Evolutionary conservation across 495 filamentous ascomycete genomes (phyloP), one percentile per base, ranked within the genome.

Genomic region (Penicillium samsonianum): DNA sequence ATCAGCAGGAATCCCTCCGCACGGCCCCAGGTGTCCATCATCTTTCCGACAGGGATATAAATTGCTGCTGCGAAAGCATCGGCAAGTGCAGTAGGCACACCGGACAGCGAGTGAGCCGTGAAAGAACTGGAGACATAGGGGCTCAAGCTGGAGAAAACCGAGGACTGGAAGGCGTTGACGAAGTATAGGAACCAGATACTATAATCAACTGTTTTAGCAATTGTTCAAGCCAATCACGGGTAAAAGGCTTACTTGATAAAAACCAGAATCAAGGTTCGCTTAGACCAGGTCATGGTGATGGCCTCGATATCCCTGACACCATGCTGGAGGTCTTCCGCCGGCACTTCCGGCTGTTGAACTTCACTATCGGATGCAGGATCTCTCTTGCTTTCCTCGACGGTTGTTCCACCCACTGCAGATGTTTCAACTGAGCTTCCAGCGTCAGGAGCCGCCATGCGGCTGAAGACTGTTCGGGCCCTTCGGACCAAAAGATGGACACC

Each of bases 1-100:
- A 73, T 71, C 51, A 80, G 23, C 12, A 65, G 75, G 61, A 85
- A 86, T 22, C 72, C 75, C 44, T 78, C 64, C 61, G 80, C 53
- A 62, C 82, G 62, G 50, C 85, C 86, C 77, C 81, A 88, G 20
- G 86, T 68, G 61, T 90, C 84, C 59, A 88, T 72, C 46, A 89
- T 70, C 67, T 89, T 88, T 44, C 85, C 85, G 23, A 87, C 68
- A 0, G 85, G 78, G 25, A 89, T 72, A 53, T 84, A 84, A 33
- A 74, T 70, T 25, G 87, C 73, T 54, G 86, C 87, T 50, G 78
- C 82, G 53, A 88, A 80, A 49, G 85, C 53, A 58, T 57, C 58
- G 19, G 58, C 59, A 25, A 76, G 57, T 44, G 72, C 57, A 14
- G 58, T 57, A 19, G 70, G 67, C 11, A 65, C 65, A 0, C 61